Evolutionary conservation across 2,329 filamentous ascomycete species (phyloP), one percentile per base, ranked within the genome.

Genomic region (Cadophora sp.): DNA sequence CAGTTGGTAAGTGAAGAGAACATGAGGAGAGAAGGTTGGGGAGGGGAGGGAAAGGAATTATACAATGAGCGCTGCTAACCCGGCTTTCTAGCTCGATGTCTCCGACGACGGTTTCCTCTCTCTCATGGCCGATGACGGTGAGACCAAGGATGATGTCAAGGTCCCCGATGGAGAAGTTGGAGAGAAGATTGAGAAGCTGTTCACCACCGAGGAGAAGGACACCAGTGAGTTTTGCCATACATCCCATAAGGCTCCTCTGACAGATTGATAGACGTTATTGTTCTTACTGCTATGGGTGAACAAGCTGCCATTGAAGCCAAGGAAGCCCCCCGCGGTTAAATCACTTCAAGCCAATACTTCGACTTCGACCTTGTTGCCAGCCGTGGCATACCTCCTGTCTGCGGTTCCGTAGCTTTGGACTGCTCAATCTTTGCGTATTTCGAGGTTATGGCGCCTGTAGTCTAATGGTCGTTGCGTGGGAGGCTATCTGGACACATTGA

Each of bases 251-350:
- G 36, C 24, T 1, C 48, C 41, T 24, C 36, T 59, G 4, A 45
- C 20, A 18, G 6, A 18, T 18, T 13, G 2, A 11, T 60, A 97
- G 94, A 94, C 83, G 91, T 98, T 77, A 91, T 95, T 77, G 89
- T 99, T 81, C 91, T 97, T 80, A 92, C 93, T 77, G 89, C 96
- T 80, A 99, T 99, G 96, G 92, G 92, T 80, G 95, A 99, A 85
- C 92, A 98, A 87, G 84, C 87, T 77, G 91, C 90, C 79, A 91
- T 97, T 80, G 94, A 97, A 80, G 91, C 90, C 83, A 98, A 98
- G 90, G 94, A 97, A 85, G 93, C 92, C 81, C 89, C 92, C 81
- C 77, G 72, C 66, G 69, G 71, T 73, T 75, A 76, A 70, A 70
- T 67, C 53, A 50, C 60, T 64, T 68, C 60, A 64, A 64, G 56